Evolutionary conservation across 768 basidiomycete genomes (phyloP), one percentile per base, ranked within the genome.

Genomic region (Collybiopsis confluens): DNA sequence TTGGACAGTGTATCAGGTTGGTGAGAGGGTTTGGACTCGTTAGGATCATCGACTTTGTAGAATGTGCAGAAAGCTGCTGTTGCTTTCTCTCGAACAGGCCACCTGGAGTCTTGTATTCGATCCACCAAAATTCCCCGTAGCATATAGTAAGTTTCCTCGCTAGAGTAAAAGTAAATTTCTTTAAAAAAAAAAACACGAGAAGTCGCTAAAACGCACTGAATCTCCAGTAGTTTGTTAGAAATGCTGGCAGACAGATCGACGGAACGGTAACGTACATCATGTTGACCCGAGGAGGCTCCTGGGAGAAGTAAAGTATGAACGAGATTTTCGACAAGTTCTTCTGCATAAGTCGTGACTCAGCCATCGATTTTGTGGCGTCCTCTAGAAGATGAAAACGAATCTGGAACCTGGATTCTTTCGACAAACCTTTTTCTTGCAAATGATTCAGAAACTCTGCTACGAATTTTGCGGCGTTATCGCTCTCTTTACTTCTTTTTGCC

Each of bases 251-350:
- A 77, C n/a, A 84, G 70, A 48, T 89, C 86, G 2, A 90, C 73
- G 28, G 84, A 84, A 18, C 95, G 83, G 63, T 85, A 96, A 6
- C 95, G 81, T 30, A 91, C 85, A 42, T 75, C 77, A 70, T 95
- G 97, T 71, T 95, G 91, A 66, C 92, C 96, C 2, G 92, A 85
- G 16, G 73, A 60, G 66, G 92, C 91, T 3, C 92, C 94, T 54
- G 77, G 77, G 56, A 92, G 71, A 56, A 92, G 71, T 23, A 96
- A 76, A 62, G 83, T 83, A 23, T 73, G 73, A 35, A 93, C 73
- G 11, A 92, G 71, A 51, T 73, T 73, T 5, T 75, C 73, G 1
- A 86, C 78, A 62, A 94, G 88, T 36, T 90, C 79, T 2, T 85
- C 75, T 0, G 83, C 78, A 1, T 82, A 73, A 0, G 84, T 83